Evolutionary conservation across 768 basidiomycete species (phyloP), one percentile per base, ranked within the genome.

Genomic region (Suillus subalutaceus): DNA sequence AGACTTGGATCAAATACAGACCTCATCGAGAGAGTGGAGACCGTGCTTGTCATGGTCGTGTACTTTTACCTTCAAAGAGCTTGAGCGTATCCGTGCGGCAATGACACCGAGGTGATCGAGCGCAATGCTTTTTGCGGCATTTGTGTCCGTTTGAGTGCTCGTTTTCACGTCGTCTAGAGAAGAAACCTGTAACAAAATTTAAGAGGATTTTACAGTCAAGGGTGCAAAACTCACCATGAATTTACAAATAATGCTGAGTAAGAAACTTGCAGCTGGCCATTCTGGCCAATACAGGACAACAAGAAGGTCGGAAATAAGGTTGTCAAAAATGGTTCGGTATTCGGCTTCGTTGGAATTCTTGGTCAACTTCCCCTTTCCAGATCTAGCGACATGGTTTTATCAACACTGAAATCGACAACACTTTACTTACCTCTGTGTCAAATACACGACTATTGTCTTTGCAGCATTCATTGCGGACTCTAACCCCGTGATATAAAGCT

Each of bases 21-120:
- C 94, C 80, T 95, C 93, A 43, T 93, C 93, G 37, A 96, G 72
- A 3, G 92, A 82, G 65, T 83, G 82, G 67, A 92, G 56, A 68
- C 10, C 74, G 63, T 66, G 75, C 63, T 76, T 82, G 63, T 66
- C 74, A 68, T 60, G 30, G 78, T 82, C 48, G n/a, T 69, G 67
- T 66, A 74, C 68, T 23, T 72, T 67, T 59, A 73, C 75, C 69
- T 72, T 82, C 55, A 89, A 76, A 61, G 80, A 78, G 44, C 86
- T 89, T 0, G 85, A 79, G 40, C 92, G 85, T 50, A 99, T 84
- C 50, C 88, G 86, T 5, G 95, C 92, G 30, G 92, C 96, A 62
- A 99, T 93, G n/a, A 90, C 84, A 12, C 97, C 97, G 0, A 99
- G 82, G 77, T 99, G 94, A 73, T 99, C 97, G 43, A 99, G 81